These are phyloP conservation scores for Zymoseptoria crescenta DNA, from an alignment of 2,329 filamentous ascomycete species.

Conservation along the genomic window DNA sequence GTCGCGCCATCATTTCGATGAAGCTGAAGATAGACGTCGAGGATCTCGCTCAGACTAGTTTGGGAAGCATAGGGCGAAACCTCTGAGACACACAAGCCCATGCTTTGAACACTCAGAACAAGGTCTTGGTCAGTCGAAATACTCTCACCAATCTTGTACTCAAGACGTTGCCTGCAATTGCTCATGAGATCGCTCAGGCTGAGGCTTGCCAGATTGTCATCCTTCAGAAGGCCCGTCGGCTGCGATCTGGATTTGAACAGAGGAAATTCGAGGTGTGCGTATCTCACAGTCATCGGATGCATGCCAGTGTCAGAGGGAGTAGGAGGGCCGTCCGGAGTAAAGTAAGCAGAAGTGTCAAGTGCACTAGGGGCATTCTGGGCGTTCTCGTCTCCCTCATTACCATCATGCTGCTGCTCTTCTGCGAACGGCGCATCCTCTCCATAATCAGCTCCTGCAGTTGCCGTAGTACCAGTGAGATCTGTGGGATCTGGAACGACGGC, in stretches of 20 bases:
- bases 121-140: conserved; percentile 52
- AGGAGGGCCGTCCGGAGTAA: conserved; percentile 19
- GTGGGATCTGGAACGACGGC: neutral
- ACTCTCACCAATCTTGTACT: conserved; percentile 43
- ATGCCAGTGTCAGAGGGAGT: conserved; percentile 31
- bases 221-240: conserved; percentile 49
- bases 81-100: conserved; percentile 52
- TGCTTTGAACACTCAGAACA: conserved; percentile 46
- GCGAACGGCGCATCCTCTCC: neutral
- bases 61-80: conserved; percentile 42
- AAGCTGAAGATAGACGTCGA: conserved; percentile 52
- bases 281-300: conserved; percentile 48
- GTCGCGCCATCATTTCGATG: conserved; percentile 51
- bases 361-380: conserved; percentile 8
- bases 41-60: conserved; percentile 48
- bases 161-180: conserved; percentile 39
- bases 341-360: conserved; percentile 7
- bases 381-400: neutral
- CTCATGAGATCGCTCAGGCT: conserved; percentile 49
- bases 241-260: conserved; percentile 50
- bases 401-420: neutral
- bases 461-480: neutral
- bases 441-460: neutral
- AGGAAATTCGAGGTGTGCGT: conserved; percentile 48
- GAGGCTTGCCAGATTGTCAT: conserved; percentile 47